Conservation (phyloP, 495 filamentous ascomycete genomes). For the Thermothielavioides terrestris region DNA sequence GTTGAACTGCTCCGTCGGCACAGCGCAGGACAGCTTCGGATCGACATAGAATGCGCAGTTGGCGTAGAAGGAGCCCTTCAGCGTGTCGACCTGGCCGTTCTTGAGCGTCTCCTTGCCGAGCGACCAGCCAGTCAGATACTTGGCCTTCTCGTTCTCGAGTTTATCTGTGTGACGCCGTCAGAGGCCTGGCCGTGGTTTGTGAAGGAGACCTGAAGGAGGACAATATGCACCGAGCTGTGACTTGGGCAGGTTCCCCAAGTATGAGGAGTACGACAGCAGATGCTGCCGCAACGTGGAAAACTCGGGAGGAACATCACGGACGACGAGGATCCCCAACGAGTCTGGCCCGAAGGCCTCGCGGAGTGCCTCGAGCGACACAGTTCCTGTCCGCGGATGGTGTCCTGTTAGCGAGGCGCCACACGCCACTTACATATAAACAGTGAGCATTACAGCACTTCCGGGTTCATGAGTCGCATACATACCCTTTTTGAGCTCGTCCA, state of each 20-base stretch:
- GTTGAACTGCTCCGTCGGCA: slow-evolving; percentile 47
- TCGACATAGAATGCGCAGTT: slow-evolving; percentile 91
- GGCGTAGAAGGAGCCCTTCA: slow-evolving; percentile 94
- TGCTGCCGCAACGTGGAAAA: slow-evolving; percentile 61
- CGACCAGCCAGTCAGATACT: slow-evolving; percentile 64
- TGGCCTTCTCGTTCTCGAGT: slow-evolving; percentile 55
- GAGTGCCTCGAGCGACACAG: slow-evolving; percentile 62
- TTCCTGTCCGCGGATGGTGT: slow-evolving; percentile 31
- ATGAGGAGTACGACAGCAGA: slow-evolving; percentile 78
- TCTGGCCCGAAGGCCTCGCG: slow-evolving; percentile 83
- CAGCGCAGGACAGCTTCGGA: slow-evolving; percentile 49
- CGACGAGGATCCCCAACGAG: slow-evolving; percentile 86
- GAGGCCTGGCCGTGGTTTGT: not conserved
- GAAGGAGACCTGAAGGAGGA: not conserved
- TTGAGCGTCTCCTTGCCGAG: slow-evolving; percentile 91
- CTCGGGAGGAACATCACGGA: slow-evolving; percentile 66
- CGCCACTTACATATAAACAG: slow-evolving; percentile 13
- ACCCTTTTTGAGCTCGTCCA: slow-evolving; percentile 46
- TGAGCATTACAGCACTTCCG: too few relatives aligned
- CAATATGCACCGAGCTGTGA: slow-evolving; percentile 57
- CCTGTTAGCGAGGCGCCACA: slow-evolving; percentile 7
- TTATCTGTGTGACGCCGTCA: slow-evolving; percentile 33
- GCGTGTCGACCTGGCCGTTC: slow-evolving; percentile 78
- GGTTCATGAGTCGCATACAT: too few relatives aligned
- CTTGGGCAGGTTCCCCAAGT: slow-evolving; percentile 72